Evolutionary conservation across 108 stramenopile species (phyloP).

Genomic region (Schizochytrium sp.): DNA sequence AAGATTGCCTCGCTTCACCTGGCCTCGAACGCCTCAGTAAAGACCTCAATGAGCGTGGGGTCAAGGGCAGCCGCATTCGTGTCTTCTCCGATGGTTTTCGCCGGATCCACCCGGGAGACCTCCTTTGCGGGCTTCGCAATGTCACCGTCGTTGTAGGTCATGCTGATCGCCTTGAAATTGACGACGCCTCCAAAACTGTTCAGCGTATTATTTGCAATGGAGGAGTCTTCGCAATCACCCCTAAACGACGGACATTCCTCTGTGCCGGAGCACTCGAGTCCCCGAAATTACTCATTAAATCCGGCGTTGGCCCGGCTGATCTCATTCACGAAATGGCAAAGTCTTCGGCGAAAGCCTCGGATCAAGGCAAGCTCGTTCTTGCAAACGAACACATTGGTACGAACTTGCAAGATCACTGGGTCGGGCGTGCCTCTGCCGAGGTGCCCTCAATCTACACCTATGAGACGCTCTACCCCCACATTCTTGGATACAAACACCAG

Average conservation of each 20-base stretch:
- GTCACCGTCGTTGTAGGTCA: not conserved
- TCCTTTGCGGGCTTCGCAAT: not conserved
- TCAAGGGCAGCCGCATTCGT: not conserved
- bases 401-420: slow-evolving; percentile 3
- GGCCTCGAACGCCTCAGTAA: not conserved
- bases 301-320: not conserved
- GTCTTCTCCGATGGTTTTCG: not conserved
- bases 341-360: too few species aligned
- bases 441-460: not conserved
- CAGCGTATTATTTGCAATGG: not conserved
- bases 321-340: not conserved
- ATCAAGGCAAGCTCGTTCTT: not conserved
- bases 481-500: not conserved
- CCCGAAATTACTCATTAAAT: not conserved
- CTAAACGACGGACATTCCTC: not conserved
- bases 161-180: not conserved
- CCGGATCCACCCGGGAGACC: not conserved
- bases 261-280: not conserved
- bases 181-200: not conserved
- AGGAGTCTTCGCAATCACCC: not conserved
- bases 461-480: not conserved
- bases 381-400: not conserved
- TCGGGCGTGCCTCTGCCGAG: not conserved
- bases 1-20: not conserved
- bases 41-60: not conserved